Evolutionary conservation across 495 filamentous ascomycete genomes (phyloP), one percentile per base, ranked within the genome.

Genomic region (Pseudevernia furfuracea): DNA sequence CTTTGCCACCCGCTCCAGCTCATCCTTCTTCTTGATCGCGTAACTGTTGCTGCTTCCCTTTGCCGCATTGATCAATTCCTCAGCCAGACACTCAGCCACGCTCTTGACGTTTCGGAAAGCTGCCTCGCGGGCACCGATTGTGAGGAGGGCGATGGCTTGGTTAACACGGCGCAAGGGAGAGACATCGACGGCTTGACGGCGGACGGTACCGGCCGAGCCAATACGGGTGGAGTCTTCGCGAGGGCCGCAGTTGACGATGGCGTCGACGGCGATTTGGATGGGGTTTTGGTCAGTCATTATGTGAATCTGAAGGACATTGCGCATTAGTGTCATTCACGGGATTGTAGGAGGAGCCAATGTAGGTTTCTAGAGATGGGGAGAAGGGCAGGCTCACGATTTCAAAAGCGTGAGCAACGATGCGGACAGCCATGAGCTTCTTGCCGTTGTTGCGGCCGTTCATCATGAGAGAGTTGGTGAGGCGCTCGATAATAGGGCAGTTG

Each of bases 1-100:
- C 91, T 98, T 98, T 80, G 94, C 94, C 76, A 98, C 94, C 89
- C 94, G 94, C 88, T 98, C 94, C 81, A 99, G 79, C 88, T 99
- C 95, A 79, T 99, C 94, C 92, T 99, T 99, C 91, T 99, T 99
- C 90, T 99, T 99, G 85, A 99, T 99, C 68, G 94, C 94, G 77
- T 97, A 99, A 68, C 90, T 96, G 90, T 99, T 99, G 80, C 89
- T 93, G 87, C 89, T 92, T 71, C 94, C 94, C 89, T 99, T 99
- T 77, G 95, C 94, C 75, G 95, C 95, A 85, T 99, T 99, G 87
- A 99, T 97, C 75, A 99, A 86, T 85, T 99, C 94, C 81, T 99
- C 94, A 77, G 94, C 92, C 74, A 98, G 82, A 82, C 94, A 97
- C 88, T 98, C 94, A 73, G 94, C 92, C 69, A 88, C 91, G 76